Evolutionary conservation across 176 grass and related monocot species (phyloP).

Genomic region (Oryza officinalis): DNA sequence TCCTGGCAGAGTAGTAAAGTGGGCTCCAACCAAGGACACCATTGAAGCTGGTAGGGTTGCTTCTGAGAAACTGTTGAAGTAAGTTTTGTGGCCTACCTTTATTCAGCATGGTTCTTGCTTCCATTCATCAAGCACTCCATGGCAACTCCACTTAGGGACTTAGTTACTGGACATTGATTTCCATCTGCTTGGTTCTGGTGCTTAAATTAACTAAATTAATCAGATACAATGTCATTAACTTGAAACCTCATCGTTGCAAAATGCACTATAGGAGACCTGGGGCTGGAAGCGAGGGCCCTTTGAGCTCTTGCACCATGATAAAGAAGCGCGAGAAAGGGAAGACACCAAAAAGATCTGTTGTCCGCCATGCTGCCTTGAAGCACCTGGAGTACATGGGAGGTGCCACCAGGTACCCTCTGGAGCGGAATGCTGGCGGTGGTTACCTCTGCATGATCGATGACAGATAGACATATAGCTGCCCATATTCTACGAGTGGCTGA

Average conservation of each 20-base stretch:
- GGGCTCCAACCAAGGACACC: conserved; percentile 61
- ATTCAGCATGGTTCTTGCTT: neutral
- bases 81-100: conserved; percentile 16
- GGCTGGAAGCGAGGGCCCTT: conserved; percentile 54
- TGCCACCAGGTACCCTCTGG: conserved; percentile 72
- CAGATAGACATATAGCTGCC: neutral
- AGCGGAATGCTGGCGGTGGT: conserved; percentile 53
- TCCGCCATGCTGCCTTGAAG: conserved; percentile 56
- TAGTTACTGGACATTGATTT: neutral
- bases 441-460: conserved; percentile 64
- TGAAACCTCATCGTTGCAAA: conserved; percentile 4
- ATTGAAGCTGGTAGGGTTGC: conserved; percentile 73
- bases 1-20: conserved; percentile 66
- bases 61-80: conserved; percentile 86
- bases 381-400: conserved; percentile 67
- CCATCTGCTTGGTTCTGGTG: neutral
- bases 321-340: conserved; percentile 63
- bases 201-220: conserved; percentile 3
- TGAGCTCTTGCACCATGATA: conserved; percentile 64
- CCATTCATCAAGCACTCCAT: neutral
- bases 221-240: neutral
- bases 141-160: neutral
- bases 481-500: neutral
- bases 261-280: conserved; percentile 61
- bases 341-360: conserved; percentile 36